These are phyloP conservation scores for Aureobasidium vineae DNA, from an alignment of 2,329 filamentous ascomycete species.

Conservation along the genomic window DNA sequence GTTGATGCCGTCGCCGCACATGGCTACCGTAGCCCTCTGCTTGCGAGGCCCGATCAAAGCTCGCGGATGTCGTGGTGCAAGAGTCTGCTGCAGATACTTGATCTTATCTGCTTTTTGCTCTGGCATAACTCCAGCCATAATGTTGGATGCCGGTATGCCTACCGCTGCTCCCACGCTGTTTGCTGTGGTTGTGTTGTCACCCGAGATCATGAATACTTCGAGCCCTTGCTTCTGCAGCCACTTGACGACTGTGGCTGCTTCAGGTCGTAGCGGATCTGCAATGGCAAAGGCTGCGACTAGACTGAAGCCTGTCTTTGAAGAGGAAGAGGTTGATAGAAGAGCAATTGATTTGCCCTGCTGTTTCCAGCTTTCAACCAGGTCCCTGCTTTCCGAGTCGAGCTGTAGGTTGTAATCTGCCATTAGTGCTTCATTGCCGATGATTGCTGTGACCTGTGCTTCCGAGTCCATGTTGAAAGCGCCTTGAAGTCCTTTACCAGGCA, in stretches of 20 bases:
- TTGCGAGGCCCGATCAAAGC: constrained; percentile 2
- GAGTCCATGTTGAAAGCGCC: constrained; percentile 48
- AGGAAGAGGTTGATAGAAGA: constrained; percentile 32
- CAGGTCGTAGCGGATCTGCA: constrained; percentile 75
- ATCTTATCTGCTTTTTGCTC: constrained; percentile 76
- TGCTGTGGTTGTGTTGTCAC: constrained; percentile 85
- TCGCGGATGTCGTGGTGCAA: constrained; percentile 22
- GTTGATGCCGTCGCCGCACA: constrained; percentile 86
- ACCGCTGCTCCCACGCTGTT: constrained; percentile 71
- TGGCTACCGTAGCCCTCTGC: constrained; percentile 63
- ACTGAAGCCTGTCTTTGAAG: constrained; percentile 34
- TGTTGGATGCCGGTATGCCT: constrained; percentile 69
- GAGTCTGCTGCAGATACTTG: constrained; percentile 45
- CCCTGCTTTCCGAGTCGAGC: constrained; percentile 32
- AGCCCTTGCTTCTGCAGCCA: constrained; percentile 64
- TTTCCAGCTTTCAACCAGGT: constrained; percentile 43
- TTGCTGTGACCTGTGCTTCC: constrained; percentile 44
- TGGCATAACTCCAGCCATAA: constrained; percentile 84
- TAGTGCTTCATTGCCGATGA: constrained; percentile 72
- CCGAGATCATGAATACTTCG: constrained; percentile 87
- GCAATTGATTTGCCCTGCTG: constrained; percentile 45
- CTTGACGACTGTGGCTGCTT: constrained; percentile 52
- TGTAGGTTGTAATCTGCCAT: constrained; percentile 49
- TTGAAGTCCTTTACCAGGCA: constrained; percentile 69
- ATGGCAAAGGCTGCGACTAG: constrained; percentile 70